Conservation (phyloP, 2,329 filamentous ascomycete species). For the Akanthomyces uredinophilus region DNA sequence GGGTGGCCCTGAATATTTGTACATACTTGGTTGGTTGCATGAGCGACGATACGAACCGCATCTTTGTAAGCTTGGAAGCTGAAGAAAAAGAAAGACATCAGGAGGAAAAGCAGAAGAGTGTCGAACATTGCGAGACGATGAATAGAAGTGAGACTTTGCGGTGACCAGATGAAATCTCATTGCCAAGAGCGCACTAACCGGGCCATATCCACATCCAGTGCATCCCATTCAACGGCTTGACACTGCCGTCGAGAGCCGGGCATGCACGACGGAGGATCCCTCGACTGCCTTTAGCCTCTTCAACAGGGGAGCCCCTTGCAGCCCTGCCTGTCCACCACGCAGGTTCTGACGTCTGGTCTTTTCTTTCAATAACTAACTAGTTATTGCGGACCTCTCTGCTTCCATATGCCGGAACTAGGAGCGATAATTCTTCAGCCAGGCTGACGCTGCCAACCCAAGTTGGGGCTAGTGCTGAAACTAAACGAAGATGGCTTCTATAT, state of each 20-base stretch:
- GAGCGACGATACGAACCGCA: background rate
- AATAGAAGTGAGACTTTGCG: background rate
- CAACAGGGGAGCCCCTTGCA: background rate
- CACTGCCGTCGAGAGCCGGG: background rate
- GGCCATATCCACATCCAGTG: background rate
- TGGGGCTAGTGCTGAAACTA: background rate
- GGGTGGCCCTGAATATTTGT: background rate
- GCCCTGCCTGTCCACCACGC: background rate
- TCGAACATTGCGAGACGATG: background rate
- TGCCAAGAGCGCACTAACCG: background rate
- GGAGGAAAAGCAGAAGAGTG: background rate
- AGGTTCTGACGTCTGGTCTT: no score
- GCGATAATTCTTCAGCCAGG: background rate
- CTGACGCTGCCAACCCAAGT: background rate
- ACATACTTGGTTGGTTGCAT: slow-evolving; percentile 8
- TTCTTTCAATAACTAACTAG: no score
- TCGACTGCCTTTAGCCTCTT: background rate
- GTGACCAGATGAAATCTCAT: background rate
- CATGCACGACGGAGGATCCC: background rate
- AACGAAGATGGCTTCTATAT: background rate
- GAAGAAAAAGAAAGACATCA: background rate
- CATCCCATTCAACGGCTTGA: background rate
- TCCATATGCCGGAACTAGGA: background rate
- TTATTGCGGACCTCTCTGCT: background rate
- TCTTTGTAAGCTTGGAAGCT: slow-evolving; percentile 5